These are phyloP conservation scores for Cercospora zeina DNA, from an alignment of 2,329 filamentous ascomycete genomes.

Conservation along the genomic window DNA sequence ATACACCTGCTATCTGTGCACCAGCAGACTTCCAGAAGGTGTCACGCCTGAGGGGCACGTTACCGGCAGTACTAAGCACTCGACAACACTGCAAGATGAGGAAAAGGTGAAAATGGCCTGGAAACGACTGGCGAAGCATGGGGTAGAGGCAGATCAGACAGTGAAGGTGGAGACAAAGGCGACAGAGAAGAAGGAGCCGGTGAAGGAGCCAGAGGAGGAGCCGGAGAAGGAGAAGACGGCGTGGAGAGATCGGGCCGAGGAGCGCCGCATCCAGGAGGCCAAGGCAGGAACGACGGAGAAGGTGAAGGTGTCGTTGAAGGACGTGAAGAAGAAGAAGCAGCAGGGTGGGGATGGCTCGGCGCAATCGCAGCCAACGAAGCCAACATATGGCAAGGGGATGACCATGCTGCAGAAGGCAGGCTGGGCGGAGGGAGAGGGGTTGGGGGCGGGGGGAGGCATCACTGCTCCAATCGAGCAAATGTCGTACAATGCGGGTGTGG, in stretches of 20 bases:
- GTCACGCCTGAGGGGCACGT: slow-evolving; percentile 58
- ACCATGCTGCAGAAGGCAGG: slow-evolving; percentile 69
- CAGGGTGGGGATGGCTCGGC: neutral
- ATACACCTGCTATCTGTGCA: slow-evolving; percentile 35
- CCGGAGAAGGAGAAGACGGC: slow-evolving; percentile 12
- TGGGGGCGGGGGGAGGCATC: slow-evolving; percentile 62
- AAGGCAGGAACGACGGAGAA: slow-evolving; percentile 36
- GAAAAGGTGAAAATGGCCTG: slow-evolving; percentile 43
- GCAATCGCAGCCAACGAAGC: slow-evolving; percentile 23
- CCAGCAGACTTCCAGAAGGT: slow-evolving; percentile 21
- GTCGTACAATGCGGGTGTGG: slow-evolving; percentile 67
- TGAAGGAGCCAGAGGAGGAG: too few species aligned
- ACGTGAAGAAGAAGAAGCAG: slow-evolving; percentile 24
- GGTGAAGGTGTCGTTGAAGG: slow-evolving; percentile 33
- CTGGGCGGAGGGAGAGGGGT: slow-evolving; percentile 64
- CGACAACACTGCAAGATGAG: slow-evolving; percentile 56
- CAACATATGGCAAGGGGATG: slow-evolving; percentile 38
- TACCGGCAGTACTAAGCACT: slow-evolving; percentile 58
- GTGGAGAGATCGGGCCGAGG: slow-evolving; percentile 69
- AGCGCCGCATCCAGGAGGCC: slow-evolving; percentile 65
- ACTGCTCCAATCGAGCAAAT: slow-evolving; percentile 65
- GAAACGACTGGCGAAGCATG: slow-evolving; percentile 26
- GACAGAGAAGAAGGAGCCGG: slow-evolving; percentile 1
- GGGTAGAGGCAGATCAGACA: slow-evolving; percentile 25
- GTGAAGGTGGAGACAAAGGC: slow-evolving; percentile 20